These are phyloP conservation scores for Centella asiatica DNA, from an alignment of 129 eudicot species.

Conservation along the genomic window DNA sequence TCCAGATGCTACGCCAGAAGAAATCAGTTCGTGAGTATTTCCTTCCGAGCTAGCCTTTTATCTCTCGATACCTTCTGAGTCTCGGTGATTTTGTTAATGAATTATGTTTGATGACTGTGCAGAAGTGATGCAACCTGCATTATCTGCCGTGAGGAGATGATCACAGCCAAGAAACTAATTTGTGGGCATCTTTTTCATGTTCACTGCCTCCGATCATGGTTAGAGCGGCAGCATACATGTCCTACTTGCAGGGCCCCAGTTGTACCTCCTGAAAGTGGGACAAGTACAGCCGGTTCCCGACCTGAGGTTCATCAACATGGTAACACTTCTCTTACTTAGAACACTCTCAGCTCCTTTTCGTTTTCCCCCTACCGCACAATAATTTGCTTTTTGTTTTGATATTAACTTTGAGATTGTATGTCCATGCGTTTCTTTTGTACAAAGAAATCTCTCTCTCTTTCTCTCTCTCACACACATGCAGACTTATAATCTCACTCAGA, in stretches of 20 bases:
- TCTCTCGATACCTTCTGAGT: background rate
- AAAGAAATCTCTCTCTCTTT: too few species aligned
- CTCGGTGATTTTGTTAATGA: background rate
- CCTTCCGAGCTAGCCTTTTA: background rate
- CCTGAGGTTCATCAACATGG: constrained; percentile 68
- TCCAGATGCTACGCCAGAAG: constrained; percentile 98
- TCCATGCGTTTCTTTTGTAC: too few species aligned
- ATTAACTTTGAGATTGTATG: background rate
- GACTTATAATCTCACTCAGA: too few species aligned
- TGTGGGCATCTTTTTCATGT: constrained; percentile 98
- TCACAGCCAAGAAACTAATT: constrained; percentile 74
- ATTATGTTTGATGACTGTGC: constrained; percentile 16
- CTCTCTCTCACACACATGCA: too few species aligned
- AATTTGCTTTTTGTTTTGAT: background rate
- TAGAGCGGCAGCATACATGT: constrained; percentile 94
- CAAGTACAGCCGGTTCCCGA: constrained; percentile 41
- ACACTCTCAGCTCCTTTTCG: background rate
- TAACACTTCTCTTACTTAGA: constrained; percentile 16
- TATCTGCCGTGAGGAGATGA: constrained; percentile 99
- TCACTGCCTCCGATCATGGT: constrained; percentile 98
- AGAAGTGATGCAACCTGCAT: constrained; percentile 98
- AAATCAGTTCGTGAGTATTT: constrained; percentile 55
- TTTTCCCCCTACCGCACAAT: background rate
- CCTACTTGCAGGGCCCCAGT: constrained; percentile 98
- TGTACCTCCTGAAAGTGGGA: constrained; percentile 76